These are phyloP conservation scores for Xenoacremonium recifei DNA, from an alignment of 2,329 filamentous ascomycete species.

Conservation along the genomic window DNA sequence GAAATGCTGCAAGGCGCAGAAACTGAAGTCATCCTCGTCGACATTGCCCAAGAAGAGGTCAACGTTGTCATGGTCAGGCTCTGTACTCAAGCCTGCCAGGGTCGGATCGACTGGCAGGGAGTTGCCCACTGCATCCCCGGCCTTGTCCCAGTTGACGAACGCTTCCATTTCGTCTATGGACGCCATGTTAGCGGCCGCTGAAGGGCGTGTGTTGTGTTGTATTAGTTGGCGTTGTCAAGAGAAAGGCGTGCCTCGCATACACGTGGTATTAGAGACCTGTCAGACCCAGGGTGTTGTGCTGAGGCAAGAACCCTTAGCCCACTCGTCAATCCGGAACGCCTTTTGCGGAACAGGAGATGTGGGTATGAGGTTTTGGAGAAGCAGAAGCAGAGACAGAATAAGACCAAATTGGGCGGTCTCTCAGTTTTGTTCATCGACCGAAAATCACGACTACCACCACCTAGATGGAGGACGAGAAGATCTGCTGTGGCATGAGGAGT, in stretches of 20 bases:
- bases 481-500: conserved; percentile 13
- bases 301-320: not conserved
- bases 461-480: conserved; percentile 11
- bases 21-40: conserved; percentile 59
- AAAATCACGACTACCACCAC: conserved; percentile 11
- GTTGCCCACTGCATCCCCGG: conserved; percentile 37
- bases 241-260: conserved; percentile 19
- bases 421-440: conserved; percentile 26
- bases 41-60: conserved; percentile 55
- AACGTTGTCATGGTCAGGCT: conserved; percentile 38
- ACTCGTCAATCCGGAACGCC: not conserved
- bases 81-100: conserved; percentile 34
- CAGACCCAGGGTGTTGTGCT: not conserved
- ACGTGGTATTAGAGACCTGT: conserved; percentile 1
- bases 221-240: conserved; percentile 14
- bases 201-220: too few species aligned
- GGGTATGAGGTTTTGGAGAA: conserved; percentile 8
- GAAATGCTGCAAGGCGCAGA: conserved; percentile 59
- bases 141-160: conserved; percentile 62
- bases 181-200: conserved; percentile 27
- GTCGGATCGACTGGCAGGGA: conserved; percentile 31
- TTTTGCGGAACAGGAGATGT: not conserved
- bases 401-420: conserved; percentile 7
- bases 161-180: conserved; percentile 56
- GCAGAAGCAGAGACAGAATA: conserved; percentile 12